Conservation (phyloP, 169 alveolate genomes). For the Eimeria falciformis region DNA sequence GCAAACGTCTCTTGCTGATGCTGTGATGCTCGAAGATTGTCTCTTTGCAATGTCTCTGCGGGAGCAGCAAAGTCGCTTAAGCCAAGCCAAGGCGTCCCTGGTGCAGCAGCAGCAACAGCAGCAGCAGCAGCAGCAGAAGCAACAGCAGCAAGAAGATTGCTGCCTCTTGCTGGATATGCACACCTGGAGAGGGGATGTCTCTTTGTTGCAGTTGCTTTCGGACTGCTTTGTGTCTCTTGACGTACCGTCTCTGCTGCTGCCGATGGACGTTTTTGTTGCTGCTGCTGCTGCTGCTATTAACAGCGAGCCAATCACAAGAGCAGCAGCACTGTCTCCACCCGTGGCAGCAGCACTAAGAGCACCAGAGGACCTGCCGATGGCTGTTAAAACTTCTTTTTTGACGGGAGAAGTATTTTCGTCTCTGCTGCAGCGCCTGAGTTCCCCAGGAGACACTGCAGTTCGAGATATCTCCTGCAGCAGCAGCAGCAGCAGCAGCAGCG, state of each 20-base stretch:
- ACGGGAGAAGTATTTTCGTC: conserved; percentile 17
- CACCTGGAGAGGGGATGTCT: conserved; percentile 53
- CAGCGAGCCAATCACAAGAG: neutral
- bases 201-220: conserved; percentile 48
- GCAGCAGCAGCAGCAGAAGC: conserved; percentile 27
- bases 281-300: conserved; percentile 46
- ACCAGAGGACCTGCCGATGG: neutral
- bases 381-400: neutral
- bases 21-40: conserved; percentile 59
- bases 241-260: conserved; percentile 41
- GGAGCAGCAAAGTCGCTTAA: conserved; percentile 57
- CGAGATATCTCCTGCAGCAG: neutral
- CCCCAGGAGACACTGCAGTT: neutral
- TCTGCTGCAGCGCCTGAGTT: neutral
- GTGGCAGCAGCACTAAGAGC: neutral
- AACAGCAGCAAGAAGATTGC: neutral
- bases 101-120: conserved; percentile 24
- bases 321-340: conserved; percentile 10
- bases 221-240: conserved; percentile 20
- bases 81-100: neutral
- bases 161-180: conserved; percentile 14
- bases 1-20: neutral
- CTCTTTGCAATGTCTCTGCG: conserved; percentile 11
- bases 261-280: conserved; percentile 8
- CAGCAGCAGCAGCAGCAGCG: conserved; percentile 44